Base-by-base conservation (phyloP, 805 yeast species). In the Metschnikowia amazonensis region DNA sequence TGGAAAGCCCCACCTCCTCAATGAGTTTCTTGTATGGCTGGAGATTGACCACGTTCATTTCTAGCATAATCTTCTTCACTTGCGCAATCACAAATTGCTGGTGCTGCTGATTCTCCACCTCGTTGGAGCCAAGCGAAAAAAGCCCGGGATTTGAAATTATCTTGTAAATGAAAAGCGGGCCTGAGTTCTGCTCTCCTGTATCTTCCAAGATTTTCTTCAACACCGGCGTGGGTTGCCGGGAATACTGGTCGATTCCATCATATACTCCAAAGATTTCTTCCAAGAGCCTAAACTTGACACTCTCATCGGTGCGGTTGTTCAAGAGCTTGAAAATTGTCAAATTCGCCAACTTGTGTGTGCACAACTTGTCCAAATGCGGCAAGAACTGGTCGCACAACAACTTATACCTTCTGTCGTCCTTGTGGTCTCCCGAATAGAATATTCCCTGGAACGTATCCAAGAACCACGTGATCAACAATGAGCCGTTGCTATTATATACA, bases 391-490 rank as follows among this genome's bases (percentile, higher is more conserved):
- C 76, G 2, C 89, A 81, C 39, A 94, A 69, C 16, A 87, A 69
- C 23, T 70, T 66, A 63, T 83, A 86, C 56, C 92, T 77, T 34
- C 24, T 41, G 29, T 44, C 52, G 9, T 43, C 39, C 10, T 35
- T 28, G 56, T 81, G 76, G 32, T 83, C 82, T 5, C 35, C 42
- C 11, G 36, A 29, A 16, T 43, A 36, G 14, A 33, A 41, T 9
- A 43, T 36, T 7, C 48, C 46, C 45, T 58, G 64, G 48, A 63
- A 71, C 1, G 97, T 87, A 60, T 94, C 99, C 60, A 94, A 75
- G 57, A 86, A 85, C 99, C 99, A 94, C 1, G 97, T 89, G 44
- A 94, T 78, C 55, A 94, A 74, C 52, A 94, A 70, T 1, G 96
- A 84, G 20, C 98, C 97, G 63, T 94, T 94, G 50, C 82, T 78